Evolutionary conservation across 2,329 filamentous ascomycete genomes (phyloP).

Genomic region (Diaporthe sp.): DNA sequence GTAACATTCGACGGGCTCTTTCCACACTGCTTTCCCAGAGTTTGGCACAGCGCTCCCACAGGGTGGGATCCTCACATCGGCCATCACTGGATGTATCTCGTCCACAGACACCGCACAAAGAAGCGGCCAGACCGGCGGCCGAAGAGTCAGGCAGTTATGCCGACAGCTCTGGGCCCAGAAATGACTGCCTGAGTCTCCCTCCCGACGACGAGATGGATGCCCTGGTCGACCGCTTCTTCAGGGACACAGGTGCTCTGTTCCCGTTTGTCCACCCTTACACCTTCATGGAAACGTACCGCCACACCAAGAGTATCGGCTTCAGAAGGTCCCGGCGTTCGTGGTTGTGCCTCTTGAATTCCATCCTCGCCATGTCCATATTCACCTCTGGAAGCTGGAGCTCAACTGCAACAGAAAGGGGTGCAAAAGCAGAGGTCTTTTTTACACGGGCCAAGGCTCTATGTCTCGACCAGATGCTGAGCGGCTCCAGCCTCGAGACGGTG

Average conservation of each 20-base stretch:
- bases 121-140: background rate
- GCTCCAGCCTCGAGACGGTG: conserved; percentile 61
- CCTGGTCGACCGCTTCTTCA: conserved; percentile 42
- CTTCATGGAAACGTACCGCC: conserved; percentile 42
- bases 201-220: conserved; percentile 39
- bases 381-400: conserved; percentile 47
- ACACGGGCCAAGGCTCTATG: conserved; percentile 59
- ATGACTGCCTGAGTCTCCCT: conserved; percentile 36
- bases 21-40: conserved; percentile 33
- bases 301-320: conserved; percentile 42
- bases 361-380: conserved; percentile 62
- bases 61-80: conserved; percentile 15
- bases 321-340: conserved; percentile 59
- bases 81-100: conserved; percentile 40
- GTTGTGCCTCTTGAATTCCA: conserved; percentile 64
- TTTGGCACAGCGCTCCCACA: conserved; percentile 1
- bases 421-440: conserved; percentile 60
- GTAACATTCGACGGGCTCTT: conserved; percentile 42
- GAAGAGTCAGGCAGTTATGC: background rate
- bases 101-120: conserved; percentile 21
- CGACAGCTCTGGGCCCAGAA: background rate
- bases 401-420: conserved; percentile 51
- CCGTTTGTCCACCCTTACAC: conserved; percentile 43
- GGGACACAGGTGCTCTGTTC: conserved; percentile 43
- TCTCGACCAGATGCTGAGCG: conserved; percentile 55